Evolutionary conservation across 108 stramenopile species (phyloP).

Genomic region (Nitzschia sp.): DNA sequence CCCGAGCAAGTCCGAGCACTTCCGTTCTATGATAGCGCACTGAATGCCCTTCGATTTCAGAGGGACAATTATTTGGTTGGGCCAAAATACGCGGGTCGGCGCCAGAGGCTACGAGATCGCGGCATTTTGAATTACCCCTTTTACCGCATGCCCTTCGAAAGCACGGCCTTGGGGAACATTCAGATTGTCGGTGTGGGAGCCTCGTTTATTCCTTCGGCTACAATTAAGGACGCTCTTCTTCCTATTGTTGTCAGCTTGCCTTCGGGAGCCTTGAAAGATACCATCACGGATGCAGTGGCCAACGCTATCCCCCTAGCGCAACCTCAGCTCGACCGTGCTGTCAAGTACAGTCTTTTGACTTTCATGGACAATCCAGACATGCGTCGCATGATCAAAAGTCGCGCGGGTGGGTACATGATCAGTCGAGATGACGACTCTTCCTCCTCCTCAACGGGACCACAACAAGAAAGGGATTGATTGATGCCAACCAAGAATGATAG

Average conservation of each 20-base stretch:
- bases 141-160: constrained; percentile 31
- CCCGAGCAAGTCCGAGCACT: constrained; percentile 20
- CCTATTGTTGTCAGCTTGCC: constrained; percentile 43
- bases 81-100: constrained; percentile 28
- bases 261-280: constrained; percentile 18
- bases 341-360: constrained; percentile 29
- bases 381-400: constrained; percentile 34
- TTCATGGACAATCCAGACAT: constrained; percentile 30
- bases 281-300: constrained; percentile 17
- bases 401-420: constrained; percentile 16
- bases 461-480: no score
- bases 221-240: constrained; percentile 28
- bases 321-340: constrained; percentile 25
- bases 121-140: not conserved
- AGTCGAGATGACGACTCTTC: constrained; percentile 12
- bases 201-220: constrained; percentile 34
- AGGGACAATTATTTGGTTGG: constrained; percentile 51
- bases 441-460: not conserved
- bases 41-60: constrained; percentile 28
- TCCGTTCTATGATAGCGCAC: constrained; percentile 28
- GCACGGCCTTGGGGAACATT: constrained; percentile 31
- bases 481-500: no score
- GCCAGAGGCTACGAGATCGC: constrained; percentile 13
- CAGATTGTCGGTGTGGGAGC: constrained; percentile 35
- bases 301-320: constrained; percentile 41